phyloP scores from a whole-genome alignment of 352 stramenopile species.

The Pythium aristosporum region DNA sequence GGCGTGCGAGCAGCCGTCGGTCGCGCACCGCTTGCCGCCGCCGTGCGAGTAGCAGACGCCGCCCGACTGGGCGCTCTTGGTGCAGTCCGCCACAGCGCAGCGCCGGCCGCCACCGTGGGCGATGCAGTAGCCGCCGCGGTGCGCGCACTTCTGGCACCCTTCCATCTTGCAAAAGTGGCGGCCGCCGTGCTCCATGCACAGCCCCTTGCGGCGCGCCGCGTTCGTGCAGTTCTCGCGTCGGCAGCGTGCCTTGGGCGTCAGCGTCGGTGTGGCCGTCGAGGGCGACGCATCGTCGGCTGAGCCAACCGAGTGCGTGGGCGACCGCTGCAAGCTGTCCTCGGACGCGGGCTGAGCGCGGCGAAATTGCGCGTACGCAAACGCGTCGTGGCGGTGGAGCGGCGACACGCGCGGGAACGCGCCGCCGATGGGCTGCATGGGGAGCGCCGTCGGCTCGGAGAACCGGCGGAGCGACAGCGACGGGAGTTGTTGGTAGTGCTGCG shows the following conservation, averaged over 20 bases:
- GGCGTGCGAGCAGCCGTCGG: conserved; percentile 70
- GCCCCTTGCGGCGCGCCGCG: conserved; percentile 69
- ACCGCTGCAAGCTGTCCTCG: background rate
- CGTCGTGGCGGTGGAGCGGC: conserved; percentile 17
- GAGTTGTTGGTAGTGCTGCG: conserved; percentile 7
- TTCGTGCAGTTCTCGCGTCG: conserved; percentile 72
- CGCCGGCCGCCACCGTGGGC: conserved; percentile 75
- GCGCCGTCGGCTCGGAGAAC: conserved; percentile 23
- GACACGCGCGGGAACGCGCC: background rate
- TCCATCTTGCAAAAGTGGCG: conserved; percentile 86
- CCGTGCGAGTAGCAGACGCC: conserved; percentile 86
- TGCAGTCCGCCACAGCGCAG: conserved; percentile 69
- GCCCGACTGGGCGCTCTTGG: conserved; percentile 78
- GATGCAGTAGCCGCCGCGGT: conserved; percentile 81
- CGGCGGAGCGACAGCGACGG: conserved; percentile 21
- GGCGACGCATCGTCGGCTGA: conserved; percentile 27
- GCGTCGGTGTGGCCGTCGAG: background rate
- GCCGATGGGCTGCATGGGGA: background rate
- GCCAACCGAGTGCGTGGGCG: conserved; percentile 26
- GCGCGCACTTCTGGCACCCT: conserved; percentile 79
- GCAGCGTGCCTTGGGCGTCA: conserved; percentile 35
- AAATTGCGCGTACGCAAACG: conserved; percentile 8
- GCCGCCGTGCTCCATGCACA: conserved; percentile 87
- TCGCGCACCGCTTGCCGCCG: conserved; percentile 78
- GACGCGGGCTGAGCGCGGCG: background rate